Conservation (phyloP, 2,329 filamentous ascomycete species). For the Fusarium lateritium region DNA sequence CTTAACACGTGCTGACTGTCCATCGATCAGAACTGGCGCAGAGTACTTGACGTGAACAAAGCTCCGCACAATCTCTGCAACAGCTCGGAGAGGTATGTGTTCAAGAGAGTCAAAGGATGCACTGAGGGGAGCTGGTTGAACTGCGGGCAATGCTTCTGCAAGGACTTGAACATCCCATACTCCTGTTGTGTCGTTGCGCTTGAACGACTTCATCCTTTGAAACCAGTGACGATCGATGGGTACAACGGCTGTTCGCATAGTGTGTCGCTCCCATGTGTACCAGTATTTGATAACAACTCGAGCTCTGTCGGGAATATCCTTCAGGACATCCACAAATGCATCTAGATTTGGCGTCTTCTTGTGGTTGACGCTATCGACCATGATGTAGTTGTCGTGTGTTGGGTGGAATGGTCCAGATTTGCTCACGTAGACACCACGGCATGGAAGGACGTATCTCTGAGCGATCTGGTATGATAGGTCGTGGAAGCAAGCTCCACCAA, state of each 20-base stretch:
- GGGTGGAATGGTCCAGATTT: conserved; percentile 25
- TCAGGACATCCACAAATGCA: conserved; percentile 68
- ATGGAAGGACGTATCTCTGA: conserved; percentile 90
- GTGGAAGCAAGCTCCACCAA: conserved; percentile 94
- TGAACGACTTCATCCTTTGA: conserved; percentile 90
- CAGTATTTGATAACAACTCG: conserved; percentile 27
- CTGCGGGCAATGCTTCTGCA: conserved; percentile 82
- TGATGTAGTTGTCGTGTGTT: conserved; percentile 50
- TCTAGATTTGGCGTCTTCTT: conserved; percentile 79
- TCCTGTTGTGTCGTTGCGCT: conserved; percentile 89
- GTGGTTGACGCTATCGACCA: conserved; percentile 84
- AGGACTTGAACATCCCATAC: conserved; percentile 95
- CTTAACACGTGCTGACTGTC: conserved; percentile 73
- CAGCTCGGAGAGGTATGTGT: conserved; percentile 86
- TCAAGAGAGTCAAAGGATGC: conserved; percentile 94
- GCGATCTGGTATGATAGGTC: conserved; percentile 97
- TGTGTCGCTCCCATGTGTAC: conserved; percentile 68
- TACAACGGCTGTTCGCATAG: conserved; percentile 90
- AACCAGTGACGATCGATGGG: conserved; percentile 97
- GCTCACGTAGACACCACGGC: conserved; percentile 88
- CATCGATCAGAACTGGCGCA: conserved; percentile 95
- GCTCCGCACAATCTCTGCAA: conserved; percentile 91
- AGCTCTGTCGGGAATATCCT: conserved; percentile 26
- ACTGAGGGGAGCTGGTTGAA: conserved; percentile 78
- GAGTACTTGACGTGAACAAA: conserved; percentile 94